Percentiles rank a stretch among this genome's conserved stretches.
Evolutionary conservation across 805 yeast genomes (phyloP).

Genomic region (Wickerhamia fluorescens): DNA sequence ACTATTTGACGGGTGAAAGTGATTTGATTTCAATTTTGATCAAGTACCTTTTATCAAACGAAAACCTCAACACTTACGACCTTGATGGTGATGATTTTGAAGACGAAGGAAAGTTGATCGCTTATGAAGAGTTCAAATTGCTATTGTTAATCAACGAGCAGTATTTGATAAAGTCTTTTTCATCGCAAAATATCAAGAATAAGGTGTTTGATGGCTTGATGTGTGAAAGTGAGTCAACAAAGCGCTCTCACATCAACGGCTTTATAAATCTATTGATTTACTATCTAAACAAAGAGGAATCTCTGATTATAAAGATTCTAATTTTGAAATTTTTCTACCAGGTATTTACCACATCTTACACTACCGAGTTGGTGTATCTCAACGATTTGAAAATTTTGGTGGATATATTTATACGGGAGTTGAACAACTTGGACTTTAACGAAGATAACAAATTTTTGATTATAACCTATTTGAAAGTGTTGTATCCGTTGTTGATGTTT

Average conservation of each 20-base stretch:
- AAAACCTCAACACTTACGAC: slow-evolving; percentile 28
- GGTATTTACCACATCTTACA: slow-evolving; percentile 58
- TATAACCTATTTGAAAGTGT: slow-evolving; percentile 55
- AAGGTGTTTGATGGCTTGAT: slow-evolving; percentile 49
- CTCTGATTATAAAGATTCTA: slow-evolving; percentile 65
- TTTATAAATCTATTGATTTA: slow-evolving; percentile 52
- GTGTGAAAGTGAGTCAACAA: slow-evolving; percentile 13
- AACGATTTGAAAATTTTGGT: slow-evolving; percentile 81
- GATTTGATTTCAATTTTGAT: slow-evolving; percentile 23
- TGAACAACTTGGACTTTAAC: slow-evolving; percentile 56
- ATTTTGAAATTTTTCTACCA: slow-evolving; percentile 72
- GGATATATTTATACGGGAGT: slow-evolving; percentile 76
- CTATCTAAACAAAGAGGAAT: slow-evolving; percentile 70
- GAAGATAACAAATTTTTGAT: slow-evolving; percentile 49
- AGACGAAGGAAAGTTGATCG: slow-evolving; percentile 47
- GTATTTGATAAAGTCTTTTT: slow-evolving; percentile 57
- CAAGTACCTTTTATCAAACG: slow-evolving; percentile 23
- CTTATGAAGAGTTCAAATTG: slow-evolving; percentile 61
- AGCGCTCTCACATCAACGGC: slow-evolving; percentile 43
- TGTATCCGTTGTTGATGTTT: slow-evolving; percentile 62
- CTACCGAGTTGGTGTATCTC: slow-evolving; percentile 65
- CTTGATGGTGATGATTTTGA: slow-evolving; percentile 31
- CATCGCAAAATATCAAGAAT: slow-evolving; percentile 29
- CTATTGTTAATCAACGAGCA: slow-evolving; percentile 80
- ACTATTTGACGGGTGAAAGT: slow-evolving; percentile 18